These are phyloP conservation scores for Stenogyne calaminthoides DNA, from an alignment of 305 asterid genomes.

Conservation along the genomic window DNA sequence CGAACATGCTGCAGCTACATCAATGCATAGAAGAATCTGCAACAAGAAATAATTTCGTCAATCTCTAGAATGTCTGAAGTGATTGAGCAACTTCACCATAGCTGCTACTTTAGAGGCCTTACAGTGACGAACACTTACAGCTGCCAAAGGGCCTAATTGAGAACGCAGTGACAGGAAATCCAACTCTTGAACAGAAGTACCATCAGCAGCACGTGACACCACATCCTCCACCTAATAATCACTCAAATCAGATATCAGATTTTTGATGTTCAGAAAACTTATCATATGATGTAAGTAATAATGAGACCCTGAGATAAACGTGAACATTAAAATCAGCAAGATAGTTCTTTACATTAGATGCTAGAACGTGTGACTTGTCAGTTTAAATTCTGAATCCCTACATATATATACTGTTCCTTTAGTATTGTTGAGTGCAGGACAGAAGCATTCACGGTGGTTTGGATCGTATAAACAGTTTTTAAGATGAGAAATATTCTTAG, in stretches of 20 bases:
- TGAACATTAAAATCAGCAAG: conserved; percentile 16
- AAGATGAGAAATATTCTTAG: background rate
- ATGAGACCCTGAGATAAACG: conserved; percentile 10
- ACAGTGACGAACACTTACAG: conserved; percentile 58
- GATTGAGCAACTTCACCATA: conserved; percentile 31
- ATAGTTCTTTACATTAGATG: background rate
- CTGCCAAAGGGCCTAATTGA: conserved; percentile 94
- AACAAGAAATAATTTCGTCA: conserved; percentile 30
- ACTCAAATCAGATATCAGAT: conserved; percentile 31
- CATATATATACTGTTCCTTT: background rate
- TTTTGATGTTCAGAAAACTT: conserved; percentile 13
- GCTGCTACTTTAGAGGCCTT: conserved; percentile 28
- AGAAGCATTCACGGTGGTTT: conserved; percentile 13
- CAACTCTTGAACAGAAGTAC: conserved; percentile 72
- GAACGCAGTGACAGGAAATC: conserved; percentile 77
- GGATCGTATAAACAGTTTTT: background rate
- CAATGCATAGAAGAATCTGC: conserved; percentile 93
- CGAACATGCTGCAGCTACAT: conserved; percentile 91
- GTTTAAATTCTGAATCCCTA: conserved; percentile 1
- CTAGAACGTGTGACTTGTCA: conserved; percentile 20
- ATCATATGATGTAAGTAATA: background rate
- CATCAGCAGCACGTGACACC: conserved; percentile 90
- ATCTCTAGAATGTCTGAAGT: conserved; percentile 30
- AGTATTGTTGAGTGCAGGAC: background rate
- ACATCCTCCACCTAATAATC: conserved; percentile 78